A percentile compares a stretch with the other conserved stretches of the same genome.
Evolutionary conservation across 306 rosid species (phyloP).

Genomic region (Rosa rugosa): DNA sequence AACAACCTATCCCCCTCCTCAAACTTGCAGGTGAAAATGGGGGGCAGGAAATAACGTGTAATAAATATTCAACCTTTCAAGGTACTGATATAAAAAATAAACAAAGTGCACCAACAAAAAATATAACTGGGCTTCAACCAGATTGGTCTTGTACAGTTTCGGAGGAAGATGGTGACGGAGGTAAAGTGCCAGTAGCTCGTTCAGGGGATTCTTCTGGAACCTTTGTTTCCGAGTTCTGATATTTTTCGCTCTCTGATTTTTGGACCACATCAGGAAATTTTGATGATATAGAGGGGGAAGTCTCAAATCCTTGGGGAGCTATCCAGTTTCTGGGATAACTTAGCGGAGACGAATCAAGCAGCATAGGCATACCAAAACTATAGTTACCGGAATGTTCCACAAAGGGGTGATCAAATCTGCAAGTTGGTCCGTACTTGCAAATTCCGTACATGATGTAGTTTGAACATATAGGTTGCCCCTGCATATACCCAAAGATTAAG

Average conservation of each 20-base stretch:
- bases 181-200: slow-evolving; percentile 42
- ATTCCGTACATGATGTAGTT: slow-evolving; percentile 68
- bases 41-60: slow-evolving; percentile 56
- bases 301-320: slow-evolving; percentile 42
- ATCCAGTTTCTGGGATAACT: slow-evolving; percentile 48
- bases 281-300: slow-evolving; percentile 52
- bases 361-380: slow-evolving; percentile 40
- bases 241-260: slow-evolving; percentile 36
- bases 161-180: slow-evolving; percentile 48
- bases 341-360: slow-evolving; percentile 48
- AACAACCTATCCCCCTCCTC: slow-evolving; percentile 28
- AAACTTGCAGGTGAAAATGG: slow-evolving; percentile 57
- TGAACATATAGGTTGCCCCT: slow-evolving; percentile 85
- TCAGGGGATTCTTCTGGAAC: slow-evolving; percentile 44
- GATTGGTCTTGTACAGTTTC: slow-evolving; percentile 58
- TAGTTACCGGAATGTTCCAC: slow-evolving; percentile 57
- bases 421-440: slow-evolving; percentile 93
- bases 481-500: slow-evolving; percentile 28
- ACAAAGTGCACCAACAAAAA: slow-evolving; percentile 24
- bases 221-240: slow-evolving; percentile 46
- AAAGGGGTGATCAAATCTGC: slow-evolving; percentile 82
- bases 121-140: slow-evolving; percentile 29
- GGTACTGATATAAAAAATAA: slow-evolving; percentile 27
- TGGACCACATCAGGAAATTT: slow-evolving; percentile 39
- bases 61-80: slow-evolving; percentile 44